These are phyloP conservation scores for Hypoxylon subgilvum DNA, from an alignment of 495 filamentous ascomycete species.

Conservation along the genomic window DNA sequence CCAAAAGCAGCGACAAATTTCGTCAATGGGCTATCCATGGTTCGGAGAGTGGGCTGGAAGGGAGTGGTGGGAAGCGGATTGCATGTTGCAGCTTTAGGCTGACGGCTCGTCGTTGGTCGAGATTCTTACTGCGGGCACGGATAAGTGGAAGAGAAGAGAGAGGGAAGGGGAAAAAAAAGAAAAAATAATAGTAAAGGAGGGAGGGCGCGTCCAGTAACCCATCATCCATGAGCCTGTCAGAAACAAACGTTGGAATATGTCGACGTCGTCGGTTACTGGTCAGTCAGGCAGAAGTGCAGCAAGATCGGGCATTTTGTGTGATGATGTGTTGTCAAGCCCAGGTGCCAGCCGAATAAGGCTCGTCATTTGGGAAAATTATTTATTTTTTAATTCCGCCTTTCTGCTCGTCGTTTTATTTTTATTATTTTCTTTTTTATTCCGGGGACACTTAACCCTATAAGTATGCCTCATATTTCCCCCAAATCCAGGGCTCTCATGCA, in stretches of 20 bases:
- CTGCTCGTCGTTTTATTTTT: slow-evolving; percentile 3
- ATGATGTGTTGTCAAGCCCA: slow-evolving; percentile 46
- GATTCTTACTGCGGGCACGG: slow-evolving; percentile 1
- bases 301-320: slow-evolving; percentile 56
- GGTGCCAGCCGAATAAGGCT: slow-evolving; percentile 30
- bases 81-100: slow-evolving; percentile 43
- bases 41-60: slow-evolving; percentile 33
- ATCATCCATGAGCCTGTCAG: slow-evolving; percentile 15
- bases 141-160: background rate
- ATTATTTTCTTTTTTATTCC: slow-evolving; percentile 1
- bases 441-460: slow-evolving; percentile 18
- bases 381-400: slow-evolving; percentile 6
- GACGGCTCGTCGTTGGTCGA: slow-evolving; percentile 26
- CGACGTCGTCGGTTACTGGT: slow-evolving; percentile 42
- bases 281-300: slow-evolving; percentile 61
- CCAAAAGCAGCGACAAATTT: slow-evolving; percentile 54
- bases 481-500: slow-evolving; percentile 24
- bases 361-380: slow-evolving; percentile 24
- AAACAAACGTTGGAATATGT: slow-evolving; percentile 32
- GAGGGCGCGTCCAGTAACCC: background rate
- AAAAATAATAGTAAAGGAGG: background rate
- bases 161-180: background rate
- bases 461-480: slow-evolving; percentile 1
- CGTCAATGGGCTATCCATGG: slow-evolving; percentile 35
- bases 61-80: slow-evolving; percentile 34